These are phyloP conservation scores for Solanum appendiculatum DNA, from an alignment of 257 asterid species.

Conservation along the genomic window DNA sequence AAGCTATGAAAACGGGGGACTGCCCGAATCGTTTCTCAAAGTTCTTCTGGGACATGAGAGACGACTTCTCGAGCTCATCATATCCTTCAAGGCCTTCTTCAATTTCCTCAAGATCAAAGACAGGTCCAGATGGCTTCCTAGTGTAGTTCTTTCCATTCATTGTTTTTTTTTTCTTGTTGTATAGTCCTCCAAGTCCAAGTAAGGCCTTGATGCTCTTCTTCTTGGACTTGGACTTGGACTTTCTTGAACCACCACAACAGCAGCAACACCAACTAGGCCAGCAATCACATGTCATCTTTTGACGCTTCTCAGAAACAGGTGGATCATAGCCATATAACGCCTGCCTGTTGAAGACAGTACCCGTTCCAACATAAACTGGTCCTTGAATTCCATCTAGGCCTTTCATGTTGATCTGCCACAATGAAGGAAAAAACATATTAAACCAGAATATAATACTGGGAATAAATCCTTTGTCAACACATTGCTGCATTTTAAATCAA, in stretches of 20 bases:
- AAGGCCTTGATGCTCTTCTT: slow-evolving; percentile 56
- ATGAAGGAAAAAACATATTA: not conserved
- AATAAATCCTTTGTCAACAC: not conserved
- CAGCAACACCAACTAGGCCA: slow-evolving; percentile 84
- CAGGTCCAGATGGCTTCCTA: slow-evolving; percentile 41
- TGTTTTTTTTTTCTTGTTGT: slow-evolving; percentile 52
- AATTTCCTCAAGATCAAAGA: slow-evolving; percentile 72
- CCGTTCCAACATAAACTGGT: slow-evolving; percentile 84
- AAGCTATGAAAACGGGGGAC: slow-evolving; percentile 72
- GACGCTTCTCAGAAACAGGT: slow-evolving; percentile 57
- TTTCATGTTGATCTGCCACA: slow-evolving; percentile 68
- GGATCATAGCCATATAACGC: slow-evolving; percentile 85
- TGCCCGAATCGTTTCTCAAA: slow-evolving; percentile 76
- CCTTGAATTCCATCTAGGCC: slow-evolving; percentile 86
- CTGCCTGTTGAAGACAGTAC: slow-evolving; percentile 65
- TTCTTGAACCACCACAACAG: slow-evolving; percentile 65
- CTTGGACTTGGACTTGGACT: slow-evolving; percentile 49
- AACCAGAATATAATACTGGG: not conserved
- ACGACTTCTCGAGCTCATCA: slow-evolving; percentile 76
- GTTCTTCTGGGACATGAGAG: slow-evolving; percentile 82
- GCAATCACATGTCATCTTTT: slow-evolving; percentile 84
- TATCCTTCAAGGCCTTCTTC: slow-evolving; percentile 90
- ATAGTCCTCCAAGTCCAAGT: slow-evolving; percentile 40
- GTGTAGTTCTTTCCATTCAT: slow-evolving; percentile 55
- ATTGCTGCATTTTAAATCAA: not conserved